Conservation (phyloP, 2,329 filamentous ascomycete species). For the Nemania sp. region DNA sequence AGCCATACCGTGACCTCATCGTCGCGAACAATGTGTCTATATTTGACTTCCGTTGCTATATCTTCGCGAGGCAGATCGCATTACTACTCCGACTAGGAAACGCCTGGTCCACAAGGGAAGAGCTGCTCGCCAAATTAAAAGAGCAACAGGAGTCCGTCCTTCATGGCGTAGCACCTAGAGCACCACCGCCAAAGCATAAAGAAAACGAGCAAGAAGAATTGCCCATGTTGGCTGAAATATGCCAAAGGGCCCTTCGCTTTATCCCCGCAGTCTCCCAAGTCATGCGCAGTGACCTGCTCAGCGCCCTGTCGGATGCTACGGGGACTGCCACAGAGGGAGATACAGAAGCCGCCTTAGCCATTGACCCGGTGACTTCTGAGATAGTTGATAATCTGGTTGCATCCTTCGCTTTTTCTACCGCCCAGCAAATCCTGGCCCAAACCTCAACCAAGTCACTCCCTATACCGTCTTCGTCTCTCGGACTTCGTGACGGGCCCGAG, state of each 20-base stretch:
- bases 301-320: slow-evolving; percentile 57
- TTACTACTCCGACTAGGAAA: slow-evolving; percentile 84
- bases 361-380: slow-evolving; percentile 49
- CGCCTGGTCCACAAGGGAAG: slow-evolving; percentile 64
- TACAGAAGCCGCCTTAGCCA: slow-evolving; percentile 26
- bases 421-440: slow-evolving; percentile 76
- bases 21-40: slow-evolving; percentile 92
- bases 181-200: slow-evolving; percentile 52
- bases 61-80: slow-evolving; percentile 87
- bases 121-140: slow-evolving; percentile 64
- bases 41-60: slow-evolving; percentile 93
- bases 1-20: slow-evolving; percentile 89
- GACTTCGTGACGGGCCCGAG: slow-evolving; percentile 54
- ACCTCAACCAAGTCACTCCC: slow-evolving; percentile 71
- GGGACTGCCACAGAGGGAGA: slow-evolving; percentile 44
- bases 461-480: slow-evolving; percentile 64
- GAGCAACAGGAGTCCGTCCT: slow-evolving; percentile 65
- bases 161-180: slow-evolving; percentile 59
- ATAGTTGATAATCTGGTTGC: slow-evolving; percentile 75
- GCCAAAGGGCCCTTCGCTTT: slow-evolving; percentile 80
- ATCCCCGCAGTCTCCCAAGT: slow-evolving; percentile 79
- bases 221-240: slow-evolving; percentile 81
- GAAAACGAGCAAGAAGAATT: slow-evolving; percentile 73
- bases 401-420: slow-evolving; percentile 77
- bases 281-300: slow-evolving; percentile 76